Base-by-base conservation (phyloP, 345 rosid genomes). In the Brassica carinata region DNA sequence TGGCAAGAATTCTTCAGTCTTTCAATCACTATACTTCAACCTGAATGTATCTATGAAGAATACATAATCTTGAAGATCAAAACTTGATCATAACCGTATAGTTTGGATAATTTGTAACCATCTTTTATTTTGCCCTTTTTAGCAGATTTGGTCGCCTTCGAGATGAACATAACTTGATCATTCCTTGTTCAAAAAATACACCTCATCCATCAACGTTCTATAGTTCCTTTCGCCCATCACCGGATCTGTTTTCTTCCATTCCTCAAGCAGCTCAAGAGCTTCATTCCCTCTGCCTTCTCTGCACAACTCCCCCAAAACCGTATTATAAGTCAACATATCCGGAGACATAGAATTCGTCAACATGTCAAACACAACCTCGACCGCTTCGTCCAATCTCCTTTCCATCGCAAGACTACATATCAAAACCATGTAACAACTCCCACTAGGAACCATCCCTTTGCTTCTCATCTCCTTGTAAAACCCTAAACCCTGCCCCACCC, bases 391-490 rank as follows among this genome's bases (percentile, higher is more conserved):
- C 18, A 86, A 66, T 65, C 85, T 91, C 69, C 78, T 40, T 34
- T 86, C 88, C 87, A 92, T 57, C 0, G 94, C 93, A 33, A 95
- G 90, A 88, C 94, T 89, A 75, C 96, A 95, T 17, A 90, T 88
- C 89, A 95, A 74, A 80, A 89, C 87, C 93, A 89, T 85, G 48
- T 85, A 90, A 70, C 89, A 86, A 79, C 94, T 88, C 43, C 87
- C 89, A 77, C 81, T 84, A 0, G 92, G 87, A 72, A 89, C 89
- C 84, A 93, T 75, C 5, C 85, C 90, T 71, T 86, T 91, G 7
- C 63, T 78, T 79, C 74, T 89, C 98, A 89, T 91, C 77, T 95
- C 98, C 83, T 86, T 85, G 61, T 85, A 95, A 85, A 93, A 87
- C 82, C 86, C 90, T 17, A 91, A 89, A 73, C 97, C 99, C 75